Evolutionary conservation across 176 grass and related monocot genomes (phyloP).

Genomic region (Melocanna baccifera): DNA sequence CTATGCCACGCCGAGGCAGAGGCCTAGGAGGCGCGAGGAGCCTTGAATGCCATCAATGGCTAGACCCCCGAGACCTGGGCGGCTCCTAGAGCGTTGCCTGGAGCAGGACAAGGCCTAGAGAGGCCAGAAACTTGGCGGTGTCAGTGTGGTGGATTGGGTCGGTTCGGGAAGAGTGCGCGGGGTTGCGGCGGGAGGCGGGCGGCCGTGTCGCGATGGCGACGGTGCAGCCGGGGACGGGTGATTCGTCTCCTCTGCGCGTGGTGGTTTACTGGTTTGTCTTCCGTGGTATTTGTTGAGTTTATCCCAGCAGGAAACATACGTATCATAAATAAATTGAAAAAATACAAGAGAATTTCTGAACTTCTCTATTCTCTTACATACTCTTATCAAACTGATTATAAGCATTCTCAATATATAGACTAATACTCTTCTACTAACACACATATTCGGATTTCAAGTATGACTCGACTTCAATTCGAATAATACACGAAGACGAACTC

Average conservation of each 20-base stretch:
- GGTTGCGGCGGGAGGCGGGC: background rate
- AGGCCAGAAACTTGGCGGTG: background rate
- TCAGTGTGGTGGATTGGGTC: background rate
- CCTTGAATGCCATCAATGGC: constrained; percentile 23
- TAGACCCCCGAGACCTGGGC: background rate
- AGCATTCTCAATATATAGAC: no score
- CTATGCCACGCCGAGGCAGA: background rate
- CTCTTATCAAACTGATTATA: no score
- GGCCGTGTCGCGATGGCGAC: background rate
- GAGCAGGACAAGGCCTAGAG: background rate
- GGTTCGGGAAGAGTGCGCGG: background rate
- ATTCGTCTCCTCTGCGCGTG: background rate
- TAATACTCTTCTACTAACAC: no score
- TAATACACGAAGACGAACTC: no score
- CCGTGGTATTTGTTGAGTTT: background rate
- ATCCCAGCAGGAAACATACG: no score
- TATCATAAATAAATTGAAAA: no score
- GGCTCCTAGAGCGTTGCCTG: background rate
- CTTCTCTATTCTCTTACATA: no score
- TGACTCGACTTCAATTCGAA: no score
- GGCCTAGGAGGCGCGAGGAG: background rate
- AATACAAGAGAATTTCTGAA: no score
- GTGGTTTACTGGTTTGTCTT: background rate
- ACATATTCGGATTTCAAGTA: no score
- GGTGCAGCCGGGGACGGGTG: constrained; percentile 2